A percentile compares a stretch with the other conserved stretches of the same genome.
Evolutionary conservation across 257 asterid genomes (phyloP).

Genomic region (Plectranthus barbatus): DNA sequence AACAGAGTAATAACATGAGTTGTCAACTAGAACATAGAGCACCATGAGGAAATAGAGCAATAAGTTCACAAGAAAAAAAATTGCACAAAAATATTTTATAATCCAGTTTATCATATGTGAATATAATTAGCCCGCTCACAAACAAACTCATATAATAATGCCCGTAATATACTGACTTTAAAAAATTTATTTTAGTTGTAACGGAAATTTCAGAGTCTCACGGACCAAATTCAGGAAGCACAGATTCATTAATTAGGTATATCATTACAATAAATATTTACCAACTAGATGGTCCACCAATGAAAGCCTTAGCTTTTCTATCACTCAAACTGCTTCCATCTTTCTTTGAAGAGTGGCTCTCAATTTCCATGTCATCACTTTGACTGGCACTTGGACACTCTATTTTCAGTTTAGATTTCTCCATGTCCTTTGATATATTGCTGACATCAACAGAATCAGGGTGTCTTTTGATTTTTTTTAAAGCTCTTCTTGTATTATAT

Average conservation of each 20-base stretch:
- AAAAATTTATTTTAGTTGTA: not conserved
- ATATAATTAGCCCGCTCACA: not conserved
- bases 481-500: slow-evolving; percentile 57
- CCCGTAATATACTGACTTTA: not conserved
- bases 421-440: slow-evolving; percentile 28
- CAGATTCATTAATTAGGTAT: slow-evolving; percentile 1
- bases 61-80: not conserved
- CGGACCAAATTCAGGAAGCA: not conserved
- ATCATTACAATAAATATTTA: slow-evolving; percentile 17
- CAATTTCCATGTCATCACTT: slow-evolving; percentile 46
- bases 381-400: slow-evolving; percentile 30
- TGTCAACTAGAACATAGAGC: not conserved
- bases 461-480: slow-evolving; percentile 72
- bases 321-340: slow-evolving; percentile 33
- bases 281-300: slow-evolving; percentile 76
- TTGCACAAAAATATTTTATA: not conserved
- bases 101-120: not conserved
- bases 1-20: not conserved
- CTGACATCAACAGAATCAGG: slow-evolving; percentile 35
- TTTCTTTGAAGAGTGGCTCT: slow-evolving; percentile 28
- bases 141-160: not conserved
- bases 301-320: slow-evolving; percentile 29
- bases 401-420: slow-evolving; percentile 25
- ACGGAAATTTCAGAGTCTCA: not conserved
- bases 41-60: not conserved